phyloP scores from a whole-genome alignment of 805 yeast genomes.

The Metschnikowia arizonensis region DNA sequence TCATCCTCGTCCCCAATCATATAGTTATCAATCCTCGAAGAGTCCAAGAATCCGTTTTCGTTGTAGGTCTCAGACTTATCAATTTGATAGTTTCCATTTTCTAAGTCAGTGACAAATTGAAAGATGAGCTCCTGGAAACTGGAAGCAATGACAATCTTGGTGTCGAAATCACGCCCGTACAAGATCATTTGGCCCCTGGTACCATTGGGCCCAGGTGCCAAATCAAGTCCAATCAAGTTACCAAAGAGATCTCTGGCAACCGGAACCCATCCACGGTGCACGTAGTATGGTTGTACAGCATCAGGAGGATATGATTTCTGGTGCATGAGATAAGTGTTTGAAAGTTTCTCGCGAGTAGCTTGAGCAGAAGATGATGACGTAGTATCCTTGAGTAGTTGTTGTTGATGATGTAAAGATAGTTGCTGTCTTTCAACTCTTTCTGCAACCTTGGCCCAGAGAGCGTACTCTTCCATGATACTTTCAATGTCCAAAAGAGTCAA shows the following conservation, averaged over 20 bases:
- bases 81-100: conserved; percentile 38
- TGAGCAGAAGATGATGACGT: conserved; percentile 11
- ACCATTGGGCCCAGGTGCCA: conserved; percentile 22
- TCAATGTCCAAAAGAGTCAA: conserved; percentile 41
- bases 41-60: conserved; percentile 37
- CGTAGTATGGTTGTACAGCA: conserved; percentile 20
- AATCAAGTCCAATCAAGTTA: conserved; percentile 18
- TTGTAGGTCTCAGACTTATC: conserved; percentile 30
- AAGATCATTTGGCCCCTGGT: conserved; percentile 19
- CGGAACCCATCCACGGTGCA: conserved; percentile 22
- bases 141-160: conserved; percentile 20
- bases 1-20: conserved; percentile 45
- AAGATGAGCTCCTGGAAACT: conserved; percentile 39
- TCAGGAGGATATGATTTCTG: conserved; percentile 19
- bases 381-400: conserved; percentile 17
- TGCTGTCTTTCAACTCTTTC: conserved; percentile 38
- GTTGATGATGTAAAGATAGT: conserved; percentile 26
- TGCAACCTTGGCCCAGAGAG: conserved; percentile 41
- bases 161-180: conserved; percentile 21
- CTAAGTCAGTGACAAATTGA: conserved; percentile 37
- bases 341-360: conserved; percentile 11
- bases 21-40: conserved; percentile 37
- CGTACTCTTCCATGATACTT: conserved; percentile 38
- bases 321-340: conserved; percentile 19
- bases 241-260: conserved; percentile 18